Evolutionary conservation across 345 rosid species (phyloP).

Genomic region (Gossypium arboreum): DNA sequence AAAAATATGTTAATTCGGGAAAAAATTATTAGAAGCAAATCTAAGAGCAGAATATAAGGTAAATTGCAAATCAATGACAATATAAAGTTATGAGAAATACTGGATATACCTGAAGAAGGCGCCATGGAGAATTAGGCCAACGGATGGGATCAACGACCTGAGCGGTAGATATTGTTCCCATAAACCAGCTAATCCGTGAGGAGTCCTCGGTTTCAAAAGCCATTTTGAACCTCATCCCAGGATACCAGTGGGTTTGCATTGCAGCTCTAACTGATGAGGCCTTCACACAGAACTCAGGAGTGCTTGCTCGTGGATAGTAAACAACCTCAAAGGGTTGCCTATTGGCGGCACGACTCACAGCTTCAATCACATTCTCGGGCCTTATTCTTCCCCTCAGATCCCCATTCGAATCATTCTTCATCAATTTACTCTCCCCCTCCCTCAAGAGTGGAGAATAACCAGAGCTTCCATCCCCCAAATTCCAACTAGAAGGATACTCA

Average conservation of each 20-base stretch:
- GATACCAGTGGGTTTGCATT: constrained; percentile 77
- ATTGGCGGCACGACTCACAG: constrained; percentile 57
- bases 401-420: constrained; percentile 34
- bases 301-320: constrained; percentile 81
- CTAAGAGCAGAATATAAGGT: background rate
- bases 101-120: constrained; percentile 71
- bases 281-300: constrained; percentile 82
- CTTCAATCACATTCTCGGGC: constrained; percentile 64
- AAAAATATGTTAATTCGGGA: constrained; percentile 16
- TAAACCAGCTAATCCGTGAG: constrained; percentile 92
- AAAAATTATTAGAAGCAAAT: background rate
- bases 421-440: constrained; percentile 51
- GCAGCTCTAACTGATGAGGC: constrained; percentile 59
- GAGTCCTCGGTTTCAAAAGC: constrained; percentile 95
- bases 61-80: background rate
- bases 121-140: constrained; percentile 97
- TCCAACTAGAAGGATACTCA: constrained; percentile 71
- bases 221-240: constrained; percentile 96
- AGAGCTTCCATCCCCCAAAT: constrained; percentile 46
- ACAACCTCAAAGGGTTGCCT: constrained; percentile 75
- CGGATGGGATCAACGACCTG: constrained; percentile 67
- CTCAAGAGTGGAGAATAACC: constrained; percentile 45
- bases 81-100: background rate
- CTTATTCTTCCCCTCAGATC: constrained; percentile 52
- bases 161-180: constrained; percentile 83